A percentile compares a stretch with the other conserved stretches of the same genome.
Conservation (phyloP, 768 basidiomycete genomes). For the Pisolithus orientalis region DNA sequence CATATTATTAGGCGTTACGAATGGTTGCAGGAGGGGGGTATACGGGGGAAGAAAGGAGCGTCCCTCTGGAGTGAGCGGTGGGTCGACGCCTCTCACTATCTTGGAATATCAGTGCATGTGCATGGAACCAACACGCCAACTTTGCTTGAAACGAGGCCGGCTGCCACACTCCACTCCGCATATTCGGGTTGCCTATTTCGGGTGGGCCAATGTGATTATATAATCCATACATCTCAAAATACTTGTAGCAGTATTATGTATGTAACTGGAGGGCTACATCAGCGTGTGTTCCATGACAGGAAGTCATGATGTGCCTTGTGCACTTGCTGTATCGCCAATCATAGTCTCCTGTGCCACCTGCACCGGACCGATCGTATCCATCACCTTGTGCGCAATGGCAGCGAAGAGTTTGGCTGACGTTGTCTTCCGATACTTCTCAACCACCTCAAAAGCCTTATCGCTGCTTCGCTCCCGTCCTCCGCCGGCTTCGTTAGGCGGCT, state of each 20-base stretch:
- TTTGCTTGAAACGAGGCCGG: too few species aligned
- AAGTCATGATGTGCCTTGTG: too few species aligned
- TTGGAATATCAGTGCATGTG: neutral
- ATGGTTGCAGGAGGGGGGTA: neutral
- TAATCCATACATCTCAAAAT: too few species aligned
- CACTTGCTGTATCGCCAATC: neutral
- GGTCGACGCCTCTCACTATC: too few species aligned
- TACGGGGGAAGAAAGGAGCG: neutral
- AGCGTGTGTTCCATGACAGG: too few species aligned
- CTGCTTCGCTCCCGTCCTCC: slow-evolving; percentile 16
- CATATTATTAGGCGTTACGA: slow-evolving; percentile 10
- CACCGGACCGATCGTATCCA: slow-evolving; percentile 23
- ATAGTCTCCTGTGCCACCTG: slow-evolving; percentile 1
- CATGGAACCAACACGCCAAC: neutral
- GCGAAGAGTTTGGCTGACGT: slow-evolving; percentile 64
- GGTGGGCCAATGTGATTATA: too few species aligned
- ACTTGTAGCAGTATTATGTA: too few species aligned
- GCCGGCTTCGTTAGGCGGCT: slow-evolving; percentile 16
- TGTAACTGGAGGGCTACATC: too few species aligned
- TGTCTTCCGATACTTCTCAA: slow-evolving; percentile 61
- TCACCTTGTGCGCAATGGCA: slow-evolving; percentile 44
- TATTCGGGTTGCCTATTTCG: too few species aligned
- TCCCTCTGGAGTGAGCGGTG: neutral
- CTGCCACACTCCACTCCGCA: too few species aligned
- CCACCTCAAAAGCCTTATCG: slow-evolving; percentile 40